Evolutionary conservation across 768 basidiomycete species (phyloP), one percentile per base, ranked within the genome.

Genomic region (Polyporus arcularius): DNA sequence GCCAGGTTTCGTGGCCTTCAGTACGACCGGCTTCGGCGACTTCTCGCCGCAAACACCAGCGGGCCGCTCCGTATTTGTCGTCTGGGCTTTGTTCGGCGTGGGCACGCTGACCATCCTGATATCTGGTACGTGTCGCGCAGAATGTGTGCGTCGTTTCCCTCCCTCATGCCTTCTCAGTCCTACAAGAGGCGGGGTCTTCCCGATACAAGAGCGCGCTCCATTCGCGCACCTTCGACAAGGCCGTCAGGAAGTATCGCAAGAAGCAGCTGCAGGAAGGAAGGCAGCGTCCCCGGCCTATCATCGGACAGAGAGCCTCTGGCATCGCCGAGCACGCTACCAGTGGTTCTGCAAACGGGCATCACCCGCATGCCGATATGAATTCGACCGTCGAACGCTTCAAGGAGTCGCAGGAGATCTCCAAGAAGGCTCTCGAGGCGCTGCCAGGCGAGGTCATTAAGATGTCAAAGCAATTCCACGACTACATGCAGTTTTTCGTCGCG

Each of bases 1-100:
- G 43, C 16, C 61, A 90, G 89, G 89, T 68, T 87, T 90, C 66
- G 74, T 88, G 52, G 72, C 88, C 10, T 92, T 93, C 74, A 83
- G 84, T 0, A 90, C 88, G 0, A 85, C 92, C 31, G 91, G 90
- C 14, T 90, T 86, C 64, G 86, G 87, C n/a, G 90, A 92, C 66
- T 75, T 79, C 14, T 64, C 82, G 0, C 90, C 89, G 0, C 68
- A 70, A 52, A 85, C 88, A 0, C 83, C 87, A 11, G 84, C 87
- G 3, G 92, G 91, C 11, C 83, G 89, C 26, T 83, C 88, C 14
- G 79, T 93, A 38, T 93, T 93, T 70, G 80, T 92, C 42, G 82
- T 85, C 3, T 92, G 91, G 91, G 88, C 90, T 0, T 71, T 93
- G 39, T 73, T 91, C 7, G 92, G 90, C 15, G 86, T 92, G 14